phyloP scores from a whole-genome alignment of 1,284 basidiomycete species.

The Irpex sp. region DNA sequence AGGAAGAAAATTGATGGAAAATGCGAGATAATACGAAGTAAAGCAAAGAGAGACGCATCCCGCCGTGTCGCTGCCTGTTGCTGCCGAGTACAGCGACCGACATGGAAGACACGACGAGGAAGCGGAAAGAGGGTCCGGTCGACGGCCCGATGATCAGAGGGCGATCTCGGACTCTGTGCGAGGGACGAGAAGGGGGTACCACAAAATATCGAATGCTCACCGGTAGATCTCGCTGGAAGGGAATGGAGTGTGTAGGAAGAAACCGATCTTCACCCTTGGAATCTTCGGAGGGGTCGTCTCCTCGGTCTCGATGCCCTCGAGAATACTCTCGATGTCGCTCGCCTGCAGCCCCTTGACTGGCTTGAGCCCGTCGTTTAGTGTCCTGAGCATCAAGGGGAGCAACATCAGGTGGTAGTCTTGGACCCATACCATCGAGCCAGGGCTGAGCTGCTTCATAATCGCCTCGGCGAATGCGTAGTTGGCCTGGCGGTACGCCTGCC shows the following conservation, averaged over 20 bases:
- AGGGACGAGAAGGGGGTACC: background rate
- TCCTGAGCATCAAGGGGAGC: conserved; percentile 90
- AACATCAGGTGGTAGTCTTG: conserved; percentile 99
- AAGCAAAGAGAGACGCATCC: conserved; percentile 1
- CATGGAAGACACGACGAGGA: background rate
- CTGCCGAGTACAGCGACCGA: background rate
- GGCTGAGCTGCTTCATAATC: conserved; percentile 73
- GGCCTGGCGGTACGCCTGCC: conserved; percentile 96
- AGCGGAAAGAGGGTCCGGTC: background rate
- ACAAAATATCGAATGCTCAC: conserved; percentile 39
- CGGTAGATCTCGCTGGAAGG: conserved; percentile 98
- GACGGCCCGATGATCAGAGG: background rate
- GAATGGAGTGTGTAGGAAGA: conserved; percentile 99
- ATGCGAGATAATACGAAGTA: background rate
- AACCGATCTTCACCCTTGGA: conserved; percentile 86
- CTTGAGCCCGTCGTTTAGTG: conserved; percentile 74
- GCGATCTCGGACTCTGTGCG: background rate
- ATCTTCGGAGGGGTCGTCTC: conserved; percentile 39
- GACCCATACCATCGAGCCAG: conserved; percentile 97
- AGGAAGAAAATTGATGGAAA: background rate
- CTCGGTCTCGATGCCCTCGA: conserved; percentile 70
- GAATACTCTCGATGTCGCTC: conserved; percentile 67
- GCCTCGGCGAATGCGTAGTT: conserved; percentile 94
- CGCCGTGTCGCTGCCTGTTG: background rate
- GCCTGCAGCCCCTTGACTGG: conserved; percentile 49